Evolutionary conservation across 2,329 filamentous ascomycete species (phyloP), one percentile per base, ranked within the genome.

Genomic region (Colletotrichum sublineola): DNA sequence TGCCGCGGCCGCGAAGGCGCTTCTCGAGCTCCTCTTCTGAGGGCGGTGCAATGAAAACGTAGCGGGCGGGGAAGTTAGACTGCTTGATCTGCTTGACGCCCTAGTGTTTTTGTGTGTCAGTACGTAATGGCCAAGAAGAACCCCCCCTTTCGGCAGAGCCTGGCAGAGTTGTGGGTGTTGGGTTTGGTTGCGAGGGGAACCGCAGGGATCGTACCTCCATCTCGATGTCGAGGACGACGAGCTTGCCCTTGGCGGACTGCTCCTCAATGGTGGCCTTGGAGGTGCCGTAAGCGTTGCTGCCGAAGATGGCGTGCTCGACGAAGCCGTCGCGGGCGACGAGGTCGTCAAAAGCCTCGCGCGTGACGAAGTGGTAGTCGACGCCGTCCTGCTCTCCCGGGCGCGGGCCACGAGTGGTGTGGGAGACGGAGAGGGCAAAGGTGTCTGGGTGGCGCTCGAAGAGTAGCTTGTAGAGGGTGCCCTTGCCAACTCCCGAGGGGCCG

Each of bases 61-160:
- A 97, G 67, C 94, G 90, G 9, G 94, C 93, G 68, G 91, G 88
- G 74, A 95, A 89, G 76, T 87, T 87, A 62, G 92, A 93, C 74
- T 89, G 88, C 82, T 95, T 94, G 78, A 98, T 93, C 84, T 98
- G 95, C 86, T 97, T 97, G 71, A 98, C 95, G 73, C 95, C 95
- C 80, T 81, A 14, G 2, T 48, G 15, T 4, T 53, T 36, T 44
- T 44, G 7, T 12, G 20, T 20, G 36, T 74, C n/a, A 74, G 70
- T 29, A 52, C n/a, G 44, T 11, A 15, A 12, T 7, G 88, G 91
- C 74, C 57, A 38, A 5, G 44, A 73, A 65, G 60, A 44, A 48
- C 67, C n/a, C 38, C 14, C 8, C 6, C 15, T 12, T 9, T 9
- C 24, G 5, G 55, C 20, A 15, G 7, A 20, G n/a, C 31, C 8